Base-by-base conservation (phyloP, 2,329 filamentous ascomycete species). In the Thelonectria rubi region DNA sequence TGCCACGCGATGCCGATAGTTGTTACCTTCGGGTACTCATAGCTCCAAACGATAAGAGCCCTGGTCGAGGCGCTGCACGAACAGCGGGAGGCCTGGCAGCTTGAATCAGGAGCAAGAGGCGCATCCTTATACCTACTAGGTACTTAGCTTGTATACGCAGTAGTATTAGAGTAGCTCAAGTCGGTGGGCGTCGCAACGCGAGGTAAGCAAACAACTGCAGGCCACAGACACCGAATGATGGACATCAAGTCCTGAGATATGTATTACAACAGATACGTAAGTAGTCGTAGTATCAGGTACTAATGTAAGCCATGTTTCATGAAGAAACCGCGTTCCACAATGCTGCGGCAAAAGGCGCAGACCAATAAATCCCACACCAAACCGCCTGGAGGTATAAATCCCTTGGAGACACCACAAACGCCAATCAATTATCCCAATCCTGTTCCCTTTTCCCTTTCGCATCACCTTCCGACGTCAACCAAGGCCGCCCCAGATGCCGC, bases 401-500 rank as follows among this genome's bases (percentile, higher is more conserved):
- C 24, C 58, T 56, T 52, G 15, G 20, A 42, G 26, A 60, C 58
- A 39, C 59, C 54, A 14, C 45, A 53, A 54, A 43, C 67, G 32
- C 56, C 46, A 61, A 62, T 49, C 34, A 43, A 63, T 67, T 46
- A 70, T 68, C 59, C 61, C 63, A 58, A 34, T 55, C 26, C 39
- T 32, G n/a, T 56, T 39, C 55, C 60, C 46, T 53, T 62, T 57
- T 58, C 54, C 45, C 60, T 61, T 57, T 66, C 53, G 42, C 54
- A 56, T 59, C 48, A 59, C 34, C 34, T 21, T 55, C 20, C 26
- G 5, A 15, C 20, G 14, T 32, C 37, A 79, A 78, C 90, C 79
- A 80, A 83, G 69, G 5, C 90, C 91, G 48, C 88, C 91, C 91
- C 91, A 94, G 47, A 89, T 85, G 12, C 91, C 91, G 53, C 91